Evolutionary conservation across 2,329 filamentous ascomycete genomes (phyloP), one percentile per base, ranked within the genome.

Genomic region (Stromatinia cepivora): DNA sequence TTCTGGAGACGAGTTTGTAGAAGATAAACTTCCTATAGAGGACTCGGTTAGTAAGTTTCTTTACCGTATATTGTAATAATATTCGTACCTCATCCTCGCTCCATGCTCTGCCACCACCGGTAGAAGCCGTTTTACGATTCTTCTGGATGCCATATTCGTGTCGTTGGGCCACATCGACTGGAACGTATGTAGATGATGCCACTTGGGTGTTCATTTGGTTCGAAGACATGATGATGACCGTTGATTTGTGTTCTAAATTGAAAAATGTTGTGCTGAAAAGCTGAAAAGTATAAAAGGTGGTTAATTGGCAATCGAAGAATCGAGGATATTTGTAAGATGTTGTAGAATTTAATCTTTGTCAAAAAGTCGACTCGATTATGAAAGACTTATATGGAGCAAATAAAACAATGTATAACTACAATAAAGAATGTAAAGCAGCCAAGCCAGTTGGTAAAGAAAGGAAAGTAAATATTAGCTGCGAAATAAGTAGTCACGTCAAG

Each of bases 1-100:
- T 94, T 94, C 77, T 94, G 91, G 76, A 92, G 87, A 70, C 92
- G 90, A 71, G 91, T 94, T 80, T 93, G 91, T 71, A 95, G 86
- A 67, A 95, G 88, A 79, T 94, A 95, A 70, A 89, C 86, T 81
- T 95, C 92, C 92, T 94, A 67, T 58, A 69, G 34, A 8, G 9
- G 34, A 48, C 39, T n/a, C 36, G 34, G 34, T 69, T 36, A 66
- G 46, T 59, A 31, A n/a, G 8, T 39, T 54, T 42, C 17, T 31
- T 50, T n/a, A 5, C 66, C 34, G 17, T 9, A 31, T 22, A 7
- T 9, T 36, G 10, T 7, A 42, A 39, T 31, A 42, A 15, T 15
- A 71, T 62, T 31, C 71, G 56, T 84, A 93, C 91, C 88, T 94
- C 92, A 80, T 93, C 91, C 79, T 94, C 92, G 72, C 91, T 93